Conservation (phyloP, 805 yeast genomes). For the Candida easanensis region DNA sequence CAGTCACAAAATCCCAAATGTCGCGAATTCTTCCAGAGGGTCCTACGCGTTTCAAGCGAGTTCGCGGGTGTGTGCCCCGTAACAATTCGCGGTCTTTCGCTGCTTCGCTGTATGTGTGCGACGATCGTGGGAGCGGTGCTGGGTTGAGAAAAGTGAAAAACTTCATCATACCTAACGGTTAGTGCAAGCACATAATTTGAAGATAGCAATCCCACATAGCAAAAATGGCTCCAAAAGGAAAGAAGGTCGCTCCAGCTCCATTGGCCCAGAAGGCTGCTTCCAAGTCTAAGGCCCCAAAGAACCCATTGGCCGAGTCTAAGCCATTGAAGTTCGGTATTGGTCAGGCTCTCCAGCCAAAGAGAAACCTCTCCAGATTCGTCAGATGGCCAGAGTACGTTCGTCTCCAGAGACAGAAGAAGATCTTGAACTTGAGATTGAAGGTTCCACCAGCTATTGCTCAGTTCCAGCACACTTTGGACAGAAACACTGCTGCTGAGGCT, state of each 20-base stretch:
- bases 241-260: conserved; percentile 98
- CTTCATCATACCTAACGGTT: conserved; percentile 6
- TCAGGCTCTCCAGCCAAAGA: conserved; percentile 91
- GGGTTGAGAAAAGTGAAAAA: conserved; percentile 12
- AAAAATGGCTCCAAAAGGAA: conserved; percentile 36
- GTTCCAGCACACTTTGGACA: conserved; percentile 94
- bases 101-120: background rate
- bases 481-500: conserved; percentile 97
- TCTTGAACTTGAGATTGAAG: conserved; percentile 91
- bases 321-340: conserved; percentile 97
- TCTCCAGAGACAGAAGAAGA: conserved; percentile 98
- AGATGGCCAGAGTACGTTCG: conserved; percentile 99
- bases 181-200: conserved; percentile 34
- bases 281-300: conserved; percentile 59
- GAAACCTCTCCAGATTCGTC: conserved; percentile 95
- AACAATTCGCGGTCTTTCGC: background rate
- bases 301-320: conserved; percentile 86
- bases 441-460: conserved; percentile 99
- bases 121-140: background rate
- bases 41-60: background rate
- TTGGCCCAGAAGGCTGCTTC: conserved; percentile 74
- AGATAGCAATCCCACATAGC: background rate
- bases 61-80: conserved; percentile 1
- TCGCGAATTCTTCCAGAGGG: background rate
- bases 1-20: conserved; percentile 9